Conservation (phyloP, 371 early-diverging fungal genomes). For the Nematocida sp. region DNA sequence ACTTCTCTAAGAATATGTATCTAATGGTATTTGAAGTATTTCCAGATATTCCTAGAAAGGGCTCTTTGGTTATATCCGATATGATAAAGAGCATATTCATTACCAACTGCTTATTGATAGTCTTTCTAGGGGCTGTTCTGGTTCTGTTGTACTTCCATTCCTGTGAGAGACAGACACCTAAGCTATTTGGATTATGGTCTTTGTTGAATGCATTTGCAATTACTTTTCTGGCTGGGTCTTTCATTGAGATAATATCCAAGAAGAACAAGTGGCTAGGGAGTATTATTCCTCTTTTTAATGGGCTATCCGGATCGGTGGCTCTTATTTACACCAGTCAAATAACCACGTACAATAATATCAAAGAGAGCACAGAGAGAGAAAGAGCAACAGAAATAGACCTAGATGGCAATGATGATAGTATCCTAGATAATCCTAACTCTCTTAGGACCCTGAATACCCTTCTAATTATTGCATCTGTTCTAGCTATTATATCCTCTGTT, state of each 20-base stretch:
- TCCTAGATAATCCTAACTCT: constrained; percentile 18
- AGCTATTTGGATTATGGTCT: constrained; percentile 35
- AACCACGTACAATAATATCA: constrained; percentile 4
- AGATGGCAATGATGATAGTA: not conserved
- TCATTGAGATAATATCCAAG: constrained; percentile 1
- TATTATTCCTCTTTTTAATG: constrained; percentile 42
- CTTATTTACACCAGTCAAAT: constrained; percentile 34
- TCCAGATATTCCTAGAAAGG: not conserved
- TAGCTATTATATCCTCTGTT: not conserved
- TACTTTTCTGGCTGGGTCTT: constrained; percentile 20
- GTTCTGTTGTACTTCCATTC: not conserved
- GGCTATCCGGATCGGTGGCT: constrained; percentile 21
- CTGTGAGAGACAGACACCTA: not conserved
- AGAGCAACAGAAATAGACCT: not conserved
- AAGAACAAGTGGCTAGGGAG: constrained; percentile 15
- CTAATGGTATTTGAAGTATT: not conserved
- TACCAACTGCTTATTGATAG: constrained; percentile 13
- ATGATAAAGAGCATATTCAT: not conserved
- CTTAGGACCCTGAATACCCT: constrained; percentile 6
- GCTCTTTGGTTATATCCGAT: not conserved
- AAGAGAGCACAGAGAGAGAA: not conserved
- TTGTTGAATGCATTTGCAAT: constrained; percentile 1
- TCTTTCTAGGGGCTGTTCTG: not conserved
- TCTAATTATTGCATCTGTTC: not conserved
- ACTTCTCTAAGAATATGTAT: constrained; percentile 44